Percentiles rank a stretch among this genome's conserved stretches.
Conservation (phyloP, 192 early-diverging fungal genomes). For the Podila horticola region DNA sequence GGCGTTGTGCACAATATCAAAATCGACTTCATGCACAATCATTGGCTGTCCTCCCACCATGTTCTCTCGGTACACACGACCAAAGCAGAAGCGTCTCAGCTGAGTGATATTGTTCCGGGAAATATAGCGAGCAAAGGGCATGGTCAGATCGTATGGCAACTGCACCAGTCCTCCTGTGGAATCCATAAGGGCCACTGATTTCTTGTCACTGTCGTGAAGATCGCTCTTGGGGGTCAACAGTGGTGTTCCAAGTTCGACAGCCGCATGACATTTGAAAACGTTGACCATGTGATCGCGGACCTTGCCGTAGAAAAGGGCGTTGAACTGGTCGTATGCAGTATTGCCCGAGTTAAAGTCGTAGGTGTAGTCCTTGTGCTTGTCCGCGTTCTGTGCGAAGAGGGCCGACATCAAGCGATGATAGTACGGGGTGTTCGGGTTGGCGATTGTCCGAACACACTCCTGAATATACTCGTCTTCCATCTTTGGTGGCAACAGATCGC, state of each 20-base stretch:
- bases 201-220: conserved; percentile 72
- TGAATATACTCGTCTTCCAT: conserved; percentile 91
- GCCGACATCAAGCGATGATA: conserved; percentile 83
- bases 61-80: conserved; percentile 84
- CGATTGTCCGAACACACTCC: conserved; percentile 91
- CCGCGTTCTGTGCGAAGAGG: conserved; percentile 79
- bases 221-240: conserved; percentile 84
- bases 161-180: conserved; percentile 84
- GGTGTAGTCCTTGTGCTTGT: conserved; percentile 89
- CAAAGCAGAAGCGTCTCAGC: conserved; percentile 90
- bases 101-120: conserved; percentile 74
- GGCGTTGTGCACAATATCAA: conserved; percentile 86
- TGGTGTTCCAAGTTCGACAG: conserved; percentile 84
- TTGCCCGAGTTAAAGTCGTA: conserved; percentile 81
- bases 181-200: conserved; percentile 85
- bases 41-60: conserved; percentile 87
- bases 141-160: conserved; percentile 89
- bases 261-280: conserved; percentile 87
- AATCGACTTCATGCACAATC: conserved; percentile 82
- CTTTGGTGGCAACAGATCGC: conserved; percentile 82
- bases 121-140: conserved; percentile 91
- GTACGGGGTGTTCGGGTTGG: conserved; percentile 89
- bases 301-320: conserved; percentile 71
- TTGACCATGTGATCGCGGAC: conserved; percentile 78
- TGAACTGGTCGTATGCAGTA: conserved; percentile 64